Evolutionary conservation across 2,329 filamentous ascomycete species (phyloP).

Genomic region (Dendryphion nanum): DNA sequence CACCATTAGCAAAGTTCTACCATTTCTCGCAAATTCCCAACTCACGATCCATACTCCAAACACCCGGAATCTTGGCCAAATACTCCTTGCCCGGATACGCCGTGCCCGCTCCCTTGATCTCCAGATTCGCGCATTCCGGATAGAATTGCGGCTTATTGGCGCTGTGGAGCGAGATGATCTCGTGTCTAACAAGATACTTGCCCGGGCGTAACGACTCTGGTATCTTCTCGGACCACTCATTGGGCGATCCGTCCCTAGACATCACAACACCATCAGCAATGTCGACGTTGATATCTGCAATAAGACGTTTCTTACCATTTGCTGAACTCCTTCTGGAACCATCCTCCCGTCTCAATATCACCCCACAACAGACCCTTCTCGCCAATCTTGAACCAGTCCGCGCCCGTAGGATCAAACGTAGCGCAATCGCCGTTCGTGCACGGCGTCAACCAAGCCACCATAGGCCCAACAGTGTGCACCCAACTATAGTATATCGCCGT

Average conservation of each 20-base stretch:
- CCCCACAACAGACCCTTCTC: constrained; percentile 20
- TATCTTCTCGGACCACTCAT: constrained; percentile 25
- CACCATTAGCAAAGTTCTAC: background rate
- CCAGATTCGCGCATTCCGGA: constrained; percentile 29
- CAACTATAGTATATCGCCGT: constrained; percentile 27
- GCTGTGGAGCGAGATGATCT: constrained; percentile 29
- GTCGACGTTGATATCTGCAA: no score
- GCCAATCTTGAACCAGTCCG: constrained; percentile 30
- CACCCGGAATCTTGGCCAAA: constrained; percentile 28
- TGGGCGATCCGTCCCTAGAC: constrained; percentile 24
- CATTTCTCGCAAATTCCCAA: constrained; percentile 1
- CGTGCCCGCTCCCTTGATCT: constrained; percentile 18
- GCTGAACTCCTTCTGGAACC: constrained; percentile 26
- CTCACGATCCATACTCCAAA: constrained; percentile 30
- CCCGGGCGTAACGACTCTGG: constrained; percentile 18
- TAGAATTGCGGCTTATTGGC: constrained; percentile 30
- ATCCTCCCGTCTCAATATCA: constrained; percentile 19
- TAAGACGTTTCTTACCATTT: no score
- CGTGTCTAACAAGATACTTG: constrained; percentile 26
- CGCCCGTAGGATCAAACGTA: constrained; percentile 12
- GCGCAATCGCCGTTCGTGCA: constrained; percentile 22
- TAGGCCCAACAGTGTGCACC: constrained; percentile 31
- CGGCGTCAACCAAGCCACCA: constrained; percentile 28
- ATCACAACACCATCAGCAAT: no score
- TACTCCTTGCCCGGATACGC: constrained; percentile 16